Percentiles rank a stretch among this genome's conserved stretches.
phyloP scores from a whole-genome alignment of 768 basidiomycete species.

The Hirschioporus abietinus region DNA sequence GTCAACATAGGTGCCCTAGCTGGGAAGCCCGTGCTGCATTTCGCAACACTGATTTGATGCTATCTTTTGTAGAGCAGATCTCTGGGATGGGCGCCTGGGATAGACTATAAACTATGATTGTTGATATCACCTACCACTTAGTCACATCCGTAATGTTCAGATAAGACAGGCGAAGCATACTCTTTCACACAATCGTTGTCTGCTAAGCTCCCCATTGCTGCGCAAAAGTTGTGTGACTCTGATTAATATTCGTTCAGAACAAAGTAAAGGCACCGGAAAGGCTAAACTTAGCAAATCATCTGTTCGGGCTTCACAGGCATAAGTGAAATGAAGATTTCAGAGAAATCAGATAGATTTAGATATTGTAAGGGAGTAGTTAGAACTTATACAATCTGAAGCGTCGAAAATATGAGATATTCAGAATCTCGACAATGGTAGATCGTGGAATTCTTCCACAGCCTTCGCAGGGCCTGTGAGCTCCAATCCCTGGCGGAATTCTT shows the following conservation, averaged over 20 bases:
- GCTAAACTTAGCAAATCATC: too few species aligned
- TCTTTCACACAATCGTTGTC: too few species aligned
- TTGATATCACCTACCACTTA: background rate
- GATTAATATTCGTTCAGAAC: too few species aligned
- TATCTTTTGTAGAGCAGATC: background rate
- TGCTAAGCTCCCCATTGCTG: too few species aligned
- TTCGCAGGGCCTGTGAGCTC: conserved; percentile 49
- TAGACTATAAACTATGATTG: background rate
- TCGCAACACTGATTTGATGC: background rate
- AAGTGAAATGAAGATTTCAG: background rate
- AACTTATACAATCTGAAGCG: too few species aligned
- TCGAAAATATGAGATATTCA: conserved; percentile 18
- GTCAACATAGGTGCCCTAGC: background rate
- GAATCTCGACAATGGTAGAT: conserved; percentile 57
- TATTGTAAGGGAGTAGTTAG: background rate
- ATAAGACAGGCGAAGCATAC: too few species aligned
- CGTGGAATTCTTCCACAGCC: conserved; percentile 70
- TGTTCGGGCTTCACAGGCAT: background rate
- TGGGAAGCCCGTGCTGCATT: background rate
- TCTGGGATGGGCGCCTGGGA: background rate
- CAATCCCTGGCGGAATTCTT: conserved; percentile 60
- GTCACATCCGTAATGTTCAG: background rate
- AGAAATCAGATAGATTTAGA: background rate
- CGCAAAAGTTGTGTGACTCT: too few species aligned
- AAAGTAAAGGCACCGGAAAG: too few species aligned